Conservation (phyloP, 352 stramenopile species). For the Blastocystis hominis region DNA sequence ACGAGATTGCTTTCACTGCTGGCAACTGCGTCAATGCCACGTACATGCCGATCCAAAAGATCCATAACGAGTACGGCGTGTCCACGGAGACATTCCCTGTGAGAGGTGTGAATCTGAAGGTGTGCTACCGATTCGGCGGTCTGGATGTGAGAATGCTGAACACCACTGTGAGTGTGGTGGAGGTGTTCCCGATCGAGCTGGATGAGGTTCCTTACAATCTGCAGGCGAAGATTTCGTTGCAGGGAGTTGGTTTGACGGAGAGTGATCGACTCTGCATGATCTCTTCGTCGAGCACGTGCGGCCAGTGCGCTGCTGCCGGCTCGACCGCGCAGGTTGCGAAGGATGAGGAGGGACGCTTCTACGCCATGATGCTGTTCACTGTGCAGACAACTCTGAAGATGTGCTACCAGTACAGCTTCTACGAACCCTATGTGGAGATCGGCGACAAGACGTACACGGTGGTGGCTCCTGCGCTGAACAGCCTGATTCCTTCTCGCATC, state of each 20-base stretch:
- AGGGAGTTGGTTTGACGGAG: constrained; percentile 33
- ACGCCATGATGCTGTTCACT: constrained; percentile 2
- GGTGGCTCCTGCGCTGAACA: constrained; percentile 20
- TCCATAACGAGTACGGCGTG: constrained; percentile 51
- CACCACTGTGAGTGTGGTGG: background rate
- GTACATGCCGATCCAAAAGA: background rate
- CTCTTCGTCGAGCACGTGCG: background rate
- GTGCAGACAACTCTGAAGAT: background rate
- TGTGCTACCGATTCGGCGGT: constrained; percentile 34
- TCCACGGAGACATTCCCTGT: background rate
- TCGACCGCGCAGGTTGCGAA: background rate
- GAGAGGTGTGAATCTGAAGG: constrained; percentile 15
- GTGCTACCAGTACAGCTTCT: constrained; percentile 36
- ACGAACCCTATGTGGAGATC: background rate
- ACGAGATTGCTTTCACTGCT: constrained; percentile 32
- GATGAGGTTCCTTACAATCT: background rate
- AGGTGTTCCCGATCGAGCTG: background rate
- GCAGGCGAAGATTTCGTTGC: background rate
- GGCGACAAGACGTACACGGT: background rate
- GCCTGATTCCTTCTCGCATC: constrained; percentile 27
- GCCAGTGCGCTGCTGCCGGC: background rate
- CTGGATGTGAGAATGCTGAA: background rate
- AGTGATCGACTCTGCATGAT: constrained; percentile 33
- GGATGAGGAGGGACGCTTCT: background rate
- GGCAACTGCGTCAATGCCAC: background rate